Evolutionary conservation across 352 stramenopile genomes (phyloP), one percentile per base, ranked within the genome.

Genomic region (Globisporangium paroecandrum): DNA sequence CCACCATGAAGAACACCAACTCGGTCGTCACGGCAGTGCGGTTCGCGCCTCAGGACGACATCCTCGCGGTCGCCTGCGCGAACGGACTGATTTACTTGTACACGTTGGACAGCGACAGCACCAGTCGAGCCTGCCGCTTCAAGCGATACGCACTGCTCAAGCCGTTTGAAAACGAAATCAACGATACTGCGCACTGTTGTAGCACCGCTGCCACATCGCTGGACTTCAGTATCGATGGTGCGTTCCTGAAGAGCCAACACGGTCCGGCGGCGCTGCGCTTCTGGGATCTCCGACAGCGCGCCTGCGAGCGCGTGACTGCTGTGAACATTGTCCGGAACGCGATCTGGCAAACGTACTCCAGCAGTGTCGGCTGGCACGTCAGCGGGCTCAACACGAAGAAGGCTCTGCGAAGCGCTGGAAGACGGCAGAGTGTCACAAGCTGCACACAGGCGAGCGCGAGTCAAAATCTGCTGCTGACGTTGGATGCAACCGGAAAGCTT

Each of bases 11-110:
- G 62, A 90, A 90, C 63, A 87, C 81, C 0, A 82, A 74, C 12
- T 75, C 76, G n/a, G 56, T 55, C 0, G 72, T 89, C 7, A 58
- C 66, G 4, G 72, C 66, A 8, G 62, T 91, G 65, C 82, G 76
- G 0, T 94, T 91, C 54, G 66, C 79, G 22, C 79, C 79, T 32
- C 76, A 64, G 18, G 71, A 72, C 15, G 74, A 72, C 47, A 68
- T 84, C 20, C 64, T 94, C 4, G 84, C 81, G 0, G 85, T 85
- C 9, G 71, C 78, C 1, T 79, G 87, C 22, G 73, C 74, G 1
- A 92, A 92, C 36, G 85, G 85, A 1, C 64, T 92, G 12, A 75
- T 92, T 29, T 94, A 93, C 66, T 57, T 94, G 2, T 94, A 94
- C 68, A 77, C 56, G 41, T 54, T 94, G 13, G 76, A 90, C 3